A percentile compares a stretch with the other conserved stretches of the same genome.
These are phyloP conservation scores for Termitomyces sp. DNA, from an alignment of 768 basidiomycete genomes.

Conservation along the genomic window DNA sequence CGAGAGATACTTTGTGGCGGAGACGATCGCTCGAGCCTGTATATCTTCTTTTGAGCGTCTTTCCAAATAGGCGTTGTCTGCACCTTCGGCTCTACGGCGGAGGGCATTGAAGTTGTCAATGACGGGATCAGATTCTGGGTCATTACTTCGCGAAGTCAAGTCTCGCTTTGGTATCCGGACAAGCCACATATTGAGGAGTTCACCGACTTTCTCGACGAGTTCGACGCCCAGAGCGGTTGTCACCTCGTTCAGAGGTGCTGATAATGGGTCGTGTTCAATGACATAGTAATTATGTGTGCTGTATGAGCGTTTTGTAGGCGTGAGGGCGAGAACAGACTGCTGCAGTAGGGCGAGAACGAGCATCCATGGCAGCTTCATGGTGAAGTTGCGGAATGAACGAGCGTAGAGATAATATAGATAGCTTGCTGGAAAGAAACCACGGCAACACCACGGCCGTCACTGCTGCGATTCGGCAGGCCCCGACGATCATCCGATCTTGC, in stretches of 20 bases:
- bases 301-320: conserved; percentile 53
- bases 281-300: conserved; percentile 80
- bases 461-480: conserved; percentile 5
- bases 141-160: conserved; percentile 32
- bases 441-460: not conserved
- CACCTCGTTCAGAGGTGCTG: conserved; percentile 54
- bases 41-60: conserved; percentile 39
- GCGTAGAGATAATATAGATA: conserved; percentile 8
- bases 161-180: conserved; percentile 55
- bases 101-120: conserved; percentile 47
- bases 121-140: conserved; percentile 39
- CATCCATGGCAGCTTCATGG: conserved; percentile 30
- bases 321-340: conserved; percentile 27
- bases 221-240: conserved; percentile 76
- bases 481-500: not conserved
- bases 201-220: conserved; percentile 85
- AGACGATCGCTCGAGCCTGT: conserved; percentile 43
- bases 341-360: conserved; percentile 32
- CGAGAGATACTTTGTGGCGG: conserved; percentile 59
- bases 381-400: conserved; percentile 14
- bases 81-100: conserved; percentile 31
- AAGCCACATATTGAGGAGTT: conserved; percentile 80
- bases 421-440: not conserved
- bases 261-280: conserved; percentile 53
- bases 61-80: conserved; percentile 12